Evolutionary conservation across 176 grass and related monocot genomes (phyloP).

Genomic region (Bothriochloa decipiens): DNA sequence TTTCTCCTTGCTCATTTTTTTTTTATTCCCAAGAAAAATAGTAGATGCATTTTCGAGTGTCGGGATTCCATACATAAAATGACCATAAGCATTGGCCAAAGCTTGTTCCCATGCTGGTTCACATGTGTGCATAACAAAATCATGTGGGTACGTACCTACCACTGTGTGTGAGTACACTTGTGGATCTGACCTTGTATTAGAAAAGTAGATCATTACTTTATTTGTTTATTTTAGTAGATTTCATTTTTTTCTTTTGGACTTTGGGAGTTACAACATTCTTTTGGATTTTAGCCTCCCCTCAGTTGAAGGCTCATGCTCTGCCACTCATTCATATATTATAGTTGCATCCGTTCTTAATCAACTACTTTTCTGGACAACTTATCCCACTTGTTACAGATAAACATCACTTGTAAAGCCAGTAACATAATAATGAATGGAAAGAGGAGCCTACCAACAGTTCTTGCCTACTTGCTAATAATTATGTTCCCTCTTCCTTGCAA

Average conservation of each 20-base stretch:
- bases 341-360: background rate
- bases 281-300: background rate
- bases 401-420: background rate
- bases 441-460: background rate
- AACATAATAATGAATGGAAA: background rate
- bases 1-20: background rate
- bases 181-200: background rate
- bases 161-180: background rate
- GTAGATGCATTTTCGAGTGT: background rate
- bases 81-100: background rate
- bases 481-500: slow-evolving; percentile 11
- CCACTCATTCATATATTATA: background rate
- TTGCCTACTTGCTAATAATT: background rate
- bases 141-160: background rate
- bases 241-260: background rate
- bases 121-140: background rate
- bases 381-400: background rate
- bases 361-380: background rate
- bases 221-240: background rate
- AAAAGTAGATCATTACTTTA: background rate
- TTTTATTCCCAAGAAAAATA: background rate
- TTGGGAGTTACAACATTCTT: background rate
- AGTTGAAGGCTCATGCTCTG: background rate
- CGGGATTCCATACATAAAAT: background rate
- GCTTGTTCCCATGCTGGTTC: background rate